Conservation (phyloP, 2,329 filamentous ascomycete genomes). For the Hypoxylon sp. region DNA sequence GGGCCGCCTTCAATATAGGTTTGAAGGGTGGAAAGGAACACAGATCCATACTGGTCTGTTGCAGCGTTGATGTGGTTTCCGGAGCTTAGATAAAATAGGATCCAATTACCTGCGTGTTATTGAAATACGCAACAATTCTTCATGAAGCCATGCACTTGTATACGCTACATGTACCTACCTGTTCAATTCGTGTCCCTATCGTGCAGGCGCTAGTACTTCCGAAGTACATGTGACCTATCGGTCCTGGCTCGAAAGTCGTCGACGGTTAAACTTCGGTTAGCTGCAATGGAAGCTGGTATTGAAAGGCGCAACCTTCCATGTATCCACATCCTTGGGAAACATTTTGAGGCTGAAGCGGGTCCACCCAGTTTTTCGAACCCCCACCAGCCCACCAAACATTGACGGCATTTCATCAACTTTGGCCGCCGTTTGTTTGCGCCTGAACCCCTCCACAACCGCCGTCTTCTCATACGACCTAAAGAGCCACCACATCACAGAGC, state of each 20-base stretch:
- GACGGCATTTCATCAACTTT: constrained; percentile 36
- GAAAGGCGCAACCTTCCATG: neutral
- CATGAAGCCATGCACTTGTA: neutral
- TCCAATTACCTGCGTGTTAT: neutral
- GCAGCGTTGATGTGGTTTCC: constrained; percentile 10
- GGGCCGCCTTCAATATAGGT: constrained; percentile 13
- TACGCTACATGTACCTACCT: neutral
- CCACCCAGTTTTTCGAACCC: constrained; percentile 28
- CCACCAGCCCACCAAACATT: constrained; percentile 37
- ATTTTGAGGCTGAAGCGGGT: constrained; percentile 31
- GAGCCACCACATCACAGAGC: constrained; percentile 9
- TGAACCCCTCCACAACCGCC: constrained; percentile 40
- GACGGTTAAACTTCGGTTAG: constrained; percentile 15
- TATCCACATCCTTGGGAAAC: constrained; percentile 32
- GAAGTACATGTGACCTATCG: neutral
- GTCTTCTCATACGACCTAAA: constrained; percentile 14
- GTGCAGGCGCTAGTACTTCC: neutral
- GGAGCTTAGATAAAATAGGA: constrained; percentile 10
- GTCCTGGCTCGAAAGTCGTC: neutral
- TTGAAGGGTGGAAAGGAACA: constrained; percentile 11
- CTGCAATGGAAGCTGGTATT: neutral
- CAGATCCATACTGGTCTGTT: constrained; percentile 4
- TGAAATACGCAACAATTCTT: neutral
- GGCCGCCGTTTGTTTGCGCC: constrained; percentile 31
- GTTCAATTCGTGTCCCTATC: neutral